A percentile compares a stretch with the other conserved stretches of the same genome.
Conservation (phyloP, 164 flowering plant genomes). For the Sextonia rubra region DNA sequence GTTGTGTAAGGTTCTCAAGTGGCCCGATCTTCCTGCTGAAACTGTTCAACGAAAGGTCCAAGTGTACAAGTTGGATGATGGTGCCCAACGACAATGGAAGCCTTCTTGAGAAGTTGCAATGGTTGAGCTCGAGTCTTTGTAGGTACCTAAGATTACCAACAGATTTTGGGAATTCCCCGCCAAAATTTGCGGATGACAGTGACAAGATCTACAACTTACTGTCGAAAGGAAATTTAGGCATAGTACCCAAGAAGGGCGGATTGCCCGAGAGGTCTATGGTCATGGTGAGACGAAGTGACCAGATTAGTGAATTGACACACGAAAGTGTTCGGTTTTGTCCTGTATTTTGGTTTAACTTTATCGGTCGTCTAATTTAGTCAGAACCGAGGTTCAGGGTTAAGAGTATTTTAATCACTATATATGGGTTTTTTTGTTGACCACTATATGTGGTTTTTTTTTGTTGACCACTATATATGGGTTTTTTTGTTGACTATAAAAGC, state of each 20-base stretch:
- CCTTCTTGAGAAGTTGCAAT: constrained; percentile 5
- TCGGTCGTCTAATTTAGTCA: too few species aligned
- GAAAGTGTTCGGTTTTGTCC: too few species aligned
- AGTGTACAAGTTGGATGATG: constrained; percentile 23
- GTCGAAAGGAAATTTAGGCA: constrained; percentile 22
- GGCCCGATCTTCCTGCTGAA: constrained; percentile 18
- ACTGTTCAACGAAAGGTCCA: constrained; percentile 23
- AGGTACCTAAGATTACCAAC: not conserved
- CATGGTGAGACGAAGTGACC: too few species aligned
- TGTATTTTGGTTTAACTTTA: too few species aligned
- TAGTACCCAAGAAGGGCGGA: constrained; percentile 18
- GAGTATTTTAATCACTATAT: too few species aligned
- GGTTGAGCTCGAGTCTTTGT: constrained; percentile 9
- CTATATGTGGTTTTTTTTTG: too few species aligned
- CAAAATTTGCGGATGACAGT: constrained; percentile 13
- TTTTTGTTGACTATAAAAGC: too few species aligned
- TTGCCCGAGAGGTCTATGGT: constrained; percentile 22
- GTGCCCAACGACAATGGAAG: constrained; percentile 16
- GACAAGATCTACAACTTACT: constrained; percentile 16
- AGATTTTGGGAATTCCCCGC: constrained; percentile 21
- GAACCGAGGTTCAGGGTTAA: too few species aligned
- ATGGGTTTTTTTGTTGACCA: too few species aligned
- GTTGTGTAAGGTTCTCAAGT: constrained; percentile 20
- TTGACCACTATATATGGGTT: too few species aligned
- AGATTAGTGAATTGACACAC: too few species aligned